Percentiles rank a stretch among this genome's conserved stretches.
phyloP scores from a whole-genome alignment of 768 basidiomycete species.

The Hygrophorus pudorinus region DNA sequence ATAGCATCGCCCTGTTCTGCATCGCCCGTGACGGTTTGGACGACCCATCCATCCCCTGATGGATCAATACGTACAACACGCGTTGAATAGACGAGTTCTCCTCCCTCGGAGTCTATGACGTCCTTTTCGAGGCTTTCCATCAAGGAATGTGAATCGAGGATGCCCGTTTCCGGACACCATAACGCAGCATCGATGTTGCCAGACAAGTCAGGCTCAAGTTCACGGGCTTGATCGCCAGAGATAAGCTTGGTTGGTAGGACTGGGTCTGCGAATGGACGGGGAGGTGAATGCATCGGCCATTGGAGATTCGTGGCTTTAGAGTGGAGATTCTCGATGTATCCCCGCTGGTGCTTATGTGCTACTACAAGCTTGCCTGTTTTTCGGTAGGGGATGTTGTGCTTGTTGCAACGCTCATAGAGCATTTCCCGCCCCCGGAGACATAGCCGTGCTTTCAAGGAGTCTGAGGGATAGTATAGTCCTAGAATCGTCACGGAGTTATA shows the following conservation, averaged over 20 bases:
- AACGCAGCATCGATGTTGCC: conserved; percentile 60
- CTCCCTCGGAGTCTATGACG: conserved; percentile 57
- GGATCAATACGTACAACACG: conserved; percentile 81
- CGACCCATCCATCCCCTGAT: conserved; percentile 70
- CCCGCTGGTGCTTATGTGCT: conserved; percentile 53
- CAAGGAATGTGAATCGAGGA: conserved; percentile 77
- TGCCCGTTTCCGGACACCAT: conserved; percentile 82
- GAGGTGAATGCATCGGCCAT: conserved; percentile 36
- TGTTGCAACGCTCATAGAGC: conserved; percentile 67
- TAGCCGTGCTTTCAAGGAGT: conserved; percentile 76
- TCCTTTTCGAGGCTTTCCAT: conserved; percentile 82
- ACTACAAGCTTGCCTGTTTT: conserved; percentile 89
- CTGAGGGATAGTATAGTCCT: conserved; percentile 79
- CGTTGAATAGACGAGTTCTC: conserved; percentile 69
- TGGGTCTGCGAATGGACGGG: conserved; percentile 15
- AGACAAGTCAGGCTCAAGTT: conserved; percentile 80
- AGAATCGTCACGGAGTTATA: neutral
- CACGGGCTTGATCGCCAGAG: conserved; percentile 51
- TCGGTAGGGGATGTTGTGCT: conserved; percentile 50
- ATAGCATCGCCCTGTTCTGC: conserved; percentile 44
- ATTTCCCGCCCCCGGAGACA: conserved; percentile 82
- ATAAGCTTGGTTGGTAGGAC: conserved; percentile 62
- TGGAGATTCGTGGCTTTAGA: conserved; percentile 45
- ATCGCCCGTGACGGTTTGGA: conserved; percentile 61
- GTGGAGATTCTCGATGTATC: conserved; percentile 64